These are phyloP conservation scores for Escovopsis sp. DNA, from an alignment of 2,329 filamentous ascomycete species.

Conservation along the genomic window DNA sequence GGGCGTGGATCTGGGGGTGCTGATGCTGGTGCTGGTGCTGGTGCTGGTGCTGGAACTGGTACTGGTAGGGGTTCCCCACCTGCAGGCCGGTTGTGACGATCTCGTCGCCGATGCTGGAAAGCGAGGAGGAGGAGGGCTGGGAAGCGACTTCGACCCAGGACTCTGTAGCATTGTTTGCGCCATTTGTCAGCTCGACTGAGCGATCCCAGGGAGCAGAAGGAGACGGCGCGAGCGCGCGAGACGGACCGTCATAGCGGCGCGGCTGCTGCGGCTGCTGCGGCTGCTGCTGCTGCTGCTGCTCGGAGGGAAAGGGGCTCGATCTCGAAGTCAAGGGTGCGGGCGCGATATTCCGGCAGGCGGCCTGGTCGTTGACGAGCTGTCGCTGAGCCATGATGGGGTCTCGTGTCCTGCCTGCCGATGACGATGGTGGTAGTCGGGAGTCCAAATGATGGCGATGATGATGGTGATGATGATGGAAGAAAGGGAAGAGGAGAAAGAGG, in stretches of 20 bases:
- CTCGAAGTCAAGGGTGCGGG: constrained; percentile 11
- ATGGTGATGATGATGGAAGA: no score
- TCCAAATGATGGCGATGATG: no score
- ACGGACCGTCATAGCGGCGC: constrained; percentile 23
- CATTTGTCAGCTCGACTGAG: constrained; percentile 7
- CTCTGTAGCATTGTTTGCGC: constrained; percentile 53
- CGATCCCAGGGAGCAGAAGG: not conserved
- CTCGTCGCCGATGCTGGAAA: constrained; percentile 75
- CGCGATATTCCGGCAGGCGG: constrained; percentile 9
- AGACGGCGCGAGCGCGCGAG: not conserved
- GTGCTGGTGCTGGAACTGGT: no score
- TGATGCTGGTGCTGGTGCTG: no score
- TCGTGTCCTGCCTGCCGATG: no score
- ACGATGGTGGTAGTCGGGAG: no score
- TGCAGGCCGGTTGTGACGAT: constrained; percentile 80
- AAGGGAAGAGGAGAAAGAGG: no score
- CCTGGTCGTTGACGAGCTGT: no score
- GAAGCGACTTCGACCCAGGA: constrained; percentile 95
- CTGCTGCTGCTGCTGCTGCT: constrained; percentile 11
- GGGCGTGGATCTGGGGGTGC: no score
- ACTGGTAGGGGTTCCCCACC: constrained; percentile 47
- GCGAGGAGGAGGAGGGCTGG: constrained; percentile 81
- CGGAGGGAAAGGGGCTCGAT: constrained; percentile 1
- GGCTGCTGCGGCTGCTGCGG: constrained; percentile 12
- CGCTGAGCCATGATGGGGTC: no score